These are phyloP conservation scores for Agrostemma githago DNA, from an alignment of 148 eudicot genomes.

Conservation along the genomic window DNA sequence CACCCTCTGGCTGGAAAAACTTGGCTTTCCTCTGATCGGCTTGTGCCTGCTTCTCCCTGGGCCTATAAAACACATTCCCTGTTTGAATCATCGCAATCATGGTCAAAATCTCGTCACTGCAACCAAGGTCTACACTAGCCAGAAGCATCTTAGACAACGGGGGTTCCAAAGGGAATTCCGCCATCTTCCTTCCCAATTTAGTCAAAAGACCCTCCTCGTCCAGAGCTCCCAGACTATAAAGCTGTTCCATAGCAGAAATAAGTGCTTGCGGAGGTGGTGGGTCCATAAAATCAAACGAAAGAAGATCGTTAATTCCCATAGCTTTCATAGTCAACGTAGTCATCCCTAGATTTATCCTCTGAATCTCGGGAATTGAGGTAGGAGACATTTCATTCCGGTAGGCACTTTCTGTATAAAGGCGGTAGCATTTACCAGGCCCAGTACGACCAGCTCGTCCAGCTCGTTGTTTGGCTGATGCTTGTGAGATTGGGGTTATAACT, in stretches of 20 bases:
- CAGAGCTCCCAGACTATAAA: conserved; percentile 85
- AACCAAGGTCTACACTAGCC: conserved; percentile 93
- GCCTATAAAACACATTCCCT: conserved; percentile 85
- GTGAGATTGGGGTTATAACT: conserved; percentile 77
- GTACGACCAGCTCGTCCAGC: conserved; percentile 97
- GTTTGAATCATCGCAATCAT: conserved; percentile 96
- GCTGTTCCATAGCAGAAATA: conserved; percentile 90
- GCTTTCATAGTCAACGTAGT: conserved; percentile 75
- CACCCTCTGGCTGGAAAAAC: conserved; percentile 97
- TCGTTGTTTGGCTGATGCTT: conserved; percentile 92
- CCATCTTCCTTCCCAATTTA: conserved; percentile 90
- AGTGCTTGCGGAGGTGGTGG: conserved; percentile 96
- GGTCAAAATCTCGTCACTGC: conserved; percentile 92
- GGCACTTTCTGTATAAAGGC: conserved; percentile 91
- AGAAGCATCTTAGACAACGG: conserved; percentile 92
- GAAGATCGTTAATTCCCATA: conserved; percentile 85
- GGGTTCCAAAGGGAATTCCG: conserved; percentile 90
- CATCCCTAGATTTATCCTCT: conserved; percentile 80
- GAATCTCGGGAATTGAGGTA: conserved; percentile 81
- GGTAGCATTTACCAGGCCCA: conserved; percentile 92
- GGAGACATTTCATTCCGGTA: conserved; percentile 93
- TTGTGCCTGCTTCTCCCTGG: conserved; percentile 93
- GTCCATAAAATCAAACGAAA: conserved; percentile 93
- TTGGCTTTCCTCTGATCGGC: conserved; percentile 95
- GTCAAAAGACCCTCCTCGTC: conserved; percentile 96